These are phyloP conservation scores for Jaltomata sinuosa DNA, from an alignment of 257 asterid genomes.

Conservation along the genomic window DNA sequence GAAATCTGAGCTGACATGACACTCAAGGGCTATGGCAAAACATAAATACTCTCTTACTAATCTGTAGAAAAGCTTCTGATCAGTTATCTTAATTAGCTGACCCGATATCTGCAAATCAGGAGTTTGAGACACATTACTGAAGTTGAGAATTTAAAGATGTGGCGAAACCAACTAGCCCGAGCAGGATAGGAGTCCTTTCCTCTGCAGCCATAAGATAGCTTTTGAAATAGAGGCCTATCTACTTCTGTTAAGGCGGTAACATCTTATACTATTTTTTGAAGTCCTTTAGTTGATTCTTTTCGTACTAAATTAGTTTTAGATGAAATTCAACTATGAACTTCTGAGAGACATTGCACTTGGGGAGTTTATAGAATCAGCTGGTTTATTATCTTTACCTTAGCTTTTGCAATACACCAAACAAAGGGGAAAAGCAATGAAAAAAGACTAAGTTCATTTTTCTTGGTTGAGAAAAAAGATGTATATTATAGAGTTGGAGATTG, in stretches of 20 bases:
- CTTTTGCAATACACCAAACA: background rate
- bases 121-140: background rate
- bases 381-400: background rate
- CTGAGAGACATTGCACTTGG: background rate
- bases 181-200: background rate
- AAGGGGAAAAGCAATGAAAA: no score
- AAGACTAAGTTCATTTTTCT: background rate
- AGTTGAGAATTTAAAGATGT: background rate
- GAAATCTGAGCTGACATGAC: background rate
- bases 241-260: background rate
- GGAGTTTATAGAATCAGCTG: background rate
- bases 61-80: background rate
- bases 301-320: background rate
- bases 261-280: background rate
- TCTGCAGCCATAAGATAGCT: background rate
- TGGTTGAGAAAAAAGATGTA: no score
- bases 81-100: background rate
- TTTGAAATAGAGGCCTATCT: background rate
- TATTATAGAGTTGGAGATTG: no score
- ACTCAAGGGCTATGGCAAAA: background rate
- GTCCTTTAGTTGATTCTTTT: background rate
- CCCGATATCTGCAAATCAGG: background rate
- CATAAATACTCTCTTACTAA: background rate
- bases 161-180: background rate
- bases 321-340: background rate